Percentiles rank a stretch among this genome's conserved stretches.
Evolutionary conservation across 495 filamentous ascomycete species (phyloP).

Genomic region (Thozetella sp.): DNA sequence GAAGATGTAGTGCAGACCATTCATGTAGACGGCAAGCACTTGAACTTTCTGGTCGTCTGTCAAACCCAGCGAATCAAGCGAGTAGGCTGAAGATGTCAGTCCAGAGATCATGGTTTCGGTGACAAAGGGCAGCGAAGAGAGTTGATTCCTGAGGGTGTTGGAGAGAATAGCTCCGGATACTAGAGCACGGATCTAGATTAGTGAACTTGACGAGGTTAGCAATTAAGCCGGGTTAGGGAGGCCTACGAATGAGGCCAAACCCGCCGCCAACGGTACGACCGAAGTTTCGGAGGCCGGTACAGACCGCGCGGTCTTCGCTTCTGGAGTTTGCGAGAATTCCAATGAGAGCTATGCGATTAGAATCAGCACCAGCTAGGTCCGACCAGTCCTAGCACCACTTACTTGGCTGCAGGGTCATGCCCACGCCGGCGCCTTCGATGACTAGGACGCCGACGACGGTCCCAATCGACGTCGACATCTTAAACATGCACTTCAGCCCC

Average conservation of each 20-base stretch:
- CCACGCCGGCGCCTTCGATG: constrained; percentile 55
- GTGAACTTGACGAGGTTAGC: not conserved
- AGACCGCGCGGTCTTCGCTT: constrained; percentile 59
- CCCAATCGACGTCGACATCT: constrained; percentile 43
- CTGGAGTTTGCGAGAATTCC: constrained; percentile 62
- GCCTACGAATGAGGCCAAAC: constrained; percentile 49
- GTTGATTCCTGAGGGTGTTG: constrained; percentile 3
- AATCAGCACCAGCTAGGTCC: not conserved
- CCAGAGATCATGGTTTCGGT: not conserved
- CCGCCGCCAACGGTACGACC: constrained; percentile 62
- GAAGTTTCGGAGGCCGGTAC: constrained; percentile 64
- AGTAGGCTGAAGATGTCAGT: constrained; percentile 5
- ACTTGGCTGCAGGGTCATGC: constrained; percentile 57
- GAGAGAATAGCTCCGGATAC: constrained; percentile 7
- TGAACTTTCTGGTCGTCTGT: constrained; percentile 8
- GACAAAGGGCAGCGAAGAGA: constrained; percentile 1
- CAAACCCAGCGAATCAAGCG: constrained; percentile 13
- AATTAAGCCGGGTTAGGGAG: not conserved
- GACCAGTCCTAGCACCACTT: not conserved
- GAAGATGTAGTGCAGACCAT: constrained; percentile 54
- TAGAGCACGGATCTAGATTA: not conserved
- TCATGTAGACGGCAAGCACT: constrained; percentile 52
- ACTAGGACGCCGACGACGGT: constrained; percentile 56
- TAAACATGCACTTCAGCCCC: constrained; percentile 54
- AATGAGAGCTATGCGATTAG: constrained; percentile 35